A percentile compares a stretch with the other conserved stretches of the same genome.
phyloP scores from a whole-genome alignment of 495 filamentous ascomycete species.

The Filosporella fistucella region DNA sequence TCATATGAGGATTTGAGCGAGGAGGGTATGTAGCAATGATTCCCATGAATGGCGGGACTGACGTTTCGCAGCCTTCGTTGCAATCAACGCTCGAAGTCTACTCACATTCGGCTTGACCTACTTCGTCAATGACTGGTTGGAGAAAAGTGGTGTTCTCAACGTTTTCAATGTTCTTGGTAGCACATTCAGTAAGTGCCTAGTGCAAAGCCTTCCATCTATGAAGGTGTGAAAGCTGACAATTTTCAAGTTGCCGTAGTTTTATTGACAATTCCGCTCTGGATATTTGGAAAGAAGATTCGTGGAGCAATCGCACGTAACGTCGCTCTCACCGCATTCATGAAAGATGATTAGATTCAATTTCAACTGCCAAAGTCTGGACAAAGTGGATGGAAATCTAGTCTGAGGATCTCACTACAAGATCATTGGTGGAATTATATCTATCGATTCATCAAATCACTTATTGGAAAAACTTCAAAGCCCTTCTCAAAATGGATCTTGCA shows the following conservation, averaged over 20 bases:
- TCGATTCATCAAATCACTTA: too few relatives aligned
- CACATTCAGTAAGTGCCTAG: too few relatives aligned
- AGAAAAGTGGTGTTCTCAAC: constrained; percentile 35
- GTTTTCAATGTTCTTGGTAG: constrained; percentile 49
- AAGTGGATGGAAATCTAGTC: too few relatives aligned
- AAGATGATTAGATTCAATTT: too few relatives aligned
- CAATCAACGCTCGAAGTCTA: constrained; percentile 49
- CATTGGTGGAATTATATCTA: too few relatives aligned
- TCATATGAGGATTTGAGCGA: constrained; percentile 44
- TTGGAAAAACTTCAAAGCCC: too few relatives aligned
- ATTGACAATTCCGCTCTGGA: constrained; percentile 49
- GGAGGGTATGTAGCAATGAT: constrained; percentile 28
- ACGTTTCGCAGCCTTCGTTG: constrained; percentile 38
- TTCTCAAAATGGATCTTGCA: too few relatives aligned
- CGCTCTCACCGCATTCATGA: constrained; percentile 44
- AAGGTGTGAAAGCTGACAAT: constrained; percentile 20
- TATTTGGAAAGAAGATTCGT: constrained; percentile 46
- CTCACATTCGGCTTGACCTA: constrained; percentile 50
- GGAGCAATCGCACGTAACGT: constrained; percentile 40
- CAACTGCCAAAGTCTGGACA: too few relatives aligned
- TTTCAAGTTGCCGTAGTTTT: constrained; percentile 30
- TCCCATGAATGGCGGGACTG: not conserved
- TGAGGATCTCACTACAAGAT: too few relatives aligned
- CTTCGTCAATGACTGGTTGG: constrained; percentile 48
- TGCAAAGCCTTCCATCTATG: too few relatives aligned